Conservation (phyloP, 2,329 filamentous ascomycete genomes). For the Fusarium paranaense region DNA sequence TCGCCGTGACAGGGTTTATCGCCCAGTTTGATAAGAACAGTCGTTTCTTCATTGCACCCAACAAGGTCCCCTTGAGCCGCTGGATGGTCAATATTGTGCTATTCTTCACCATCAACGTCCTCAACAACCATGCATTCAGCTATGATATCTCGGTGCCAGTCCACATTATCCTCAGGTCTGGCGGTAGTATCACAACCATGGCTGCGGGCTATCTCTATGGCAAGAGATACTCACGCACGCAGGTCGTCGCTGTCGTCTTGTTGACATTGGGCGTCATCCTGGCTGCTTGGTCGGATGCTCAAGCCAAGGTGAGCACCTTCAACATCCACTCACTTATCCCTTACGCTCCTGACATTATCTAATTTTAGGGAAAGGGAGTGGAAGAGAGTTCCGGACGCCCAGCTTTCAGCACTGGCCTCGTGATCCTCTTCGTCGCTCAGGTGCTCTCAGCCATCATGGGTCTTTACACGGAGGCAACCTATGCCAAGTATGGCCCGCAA, state of each 20-base stretch:
- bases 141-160: conserved; percentile 97
- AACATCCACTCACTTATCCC: not conserved
- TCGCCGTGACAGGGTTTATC: conserved; percentile 81
- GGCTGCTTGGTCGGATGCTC: conserved; percentile 90
- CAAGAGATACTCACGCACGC: conserved; percentile 83
- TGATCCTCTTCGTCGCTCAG: conserved; percentile 88
- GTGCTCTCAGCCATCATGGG: conserved; percentile 94
- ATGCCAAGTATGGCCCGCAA: conserved; percentile 84
- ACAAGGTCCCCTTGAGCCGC: conserved; percentile 83
- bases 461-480: conserved; percentile 92
- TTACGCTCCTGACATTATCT: not conserved
- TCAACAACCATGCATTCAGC: conserved; percentile 98
- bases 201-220: conserved; percentile 87
- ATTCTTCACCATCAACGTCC: conserved; percentile 92
- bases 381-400: conserved; percentile 39
- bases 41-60: conserved; percentile 79
- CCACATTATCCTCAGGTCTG: conserved; percentile 95
- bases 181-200: conserved; percentile 96
- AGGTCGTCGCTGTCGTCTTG: conserved; percentile 83
- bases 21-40: conserved; percentile 77
- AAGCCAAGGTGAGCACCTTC: conserved; percentile 74
- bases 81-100: conserved; percentile 91
- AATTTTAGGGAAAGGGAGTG: conserved; percentile 34
- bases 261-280: conserved; percentile 88
- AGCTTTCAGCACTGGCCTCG: conserved; percentile 72